Evolutionary conservation across 2,329 filamentous ascomycete species (phyloP).

Genomic region (Apiospora phragmitis): DNA sequence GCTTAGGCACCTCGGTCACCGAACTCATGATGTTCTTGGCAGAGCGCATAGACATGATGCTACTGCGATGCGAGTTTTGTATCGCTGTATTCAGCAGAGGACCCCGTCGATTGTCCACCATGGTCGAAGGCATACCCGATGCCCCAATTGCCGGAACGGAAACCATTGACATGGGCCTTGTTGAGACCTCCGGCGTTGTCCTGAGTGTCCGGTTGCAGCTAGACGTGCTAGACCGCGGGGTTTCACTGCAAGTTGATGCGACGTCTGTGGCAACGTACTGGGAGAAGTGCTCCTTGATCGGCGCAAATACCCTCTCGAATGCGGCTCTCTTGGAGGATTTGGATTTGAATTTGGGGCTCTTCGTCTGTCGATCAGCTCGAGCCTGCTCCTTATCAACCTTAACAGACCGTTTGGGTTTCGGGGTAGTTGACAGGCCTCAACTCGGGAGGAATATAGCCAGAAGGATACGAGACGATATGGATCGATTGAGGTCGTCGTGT

Average conservation of each 20-base stretch:
- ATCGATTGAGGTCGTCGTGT: conserved; percentile 53
- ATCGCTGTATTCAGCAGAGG: conserved; percentile 25
- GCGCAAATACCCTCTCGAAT: conserved; percentile 34
- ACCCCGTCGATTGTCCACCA: conserved; percentile 31
- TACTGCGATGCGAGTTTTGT: conserved; percentile 43
- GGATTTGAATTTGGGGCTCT: neutral
- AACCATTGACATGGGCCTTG: conserved; percentile 27
- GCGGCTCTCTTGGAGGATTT: conserved; percentile 29
- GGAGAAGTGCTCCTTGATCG: conserved; percentile 30
- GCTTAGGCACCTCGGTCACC: conserved; percentile 64
- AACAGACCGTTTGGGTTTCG: conserved; percentile 49
- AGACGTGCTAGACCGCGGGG: conserved; percentile 17
- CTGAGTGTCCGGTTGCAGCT: conserved; percentile 1
- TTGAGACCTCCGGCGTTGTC: neutral
- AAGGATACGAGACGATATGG: conserved; percentile 48
- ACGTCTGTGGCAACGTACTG: conserved; percentile 22
- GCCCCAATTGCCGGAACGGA: conserved; percentile 23
- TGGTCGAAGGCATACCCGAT: conserved; percentile 24
- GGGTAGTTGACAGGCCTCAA: conserved; percentile 41
- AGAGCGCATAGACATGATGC: conserved; percentile 51
- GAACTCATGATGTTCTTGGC: conserved; percentile 53
- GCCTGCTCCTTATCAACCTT: conserved; percentile 17
- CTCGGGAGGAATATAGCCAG: conserved; percentile 46
- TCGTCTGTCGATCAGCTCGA: conserved; percentile 20
- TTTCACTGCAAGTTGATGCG: conserved; percentile 13